Evolutionary conservation across 2,329 filamentous ascomycete species (phyloP).

Genomic region (Alternaria metachromatica): DNA sequence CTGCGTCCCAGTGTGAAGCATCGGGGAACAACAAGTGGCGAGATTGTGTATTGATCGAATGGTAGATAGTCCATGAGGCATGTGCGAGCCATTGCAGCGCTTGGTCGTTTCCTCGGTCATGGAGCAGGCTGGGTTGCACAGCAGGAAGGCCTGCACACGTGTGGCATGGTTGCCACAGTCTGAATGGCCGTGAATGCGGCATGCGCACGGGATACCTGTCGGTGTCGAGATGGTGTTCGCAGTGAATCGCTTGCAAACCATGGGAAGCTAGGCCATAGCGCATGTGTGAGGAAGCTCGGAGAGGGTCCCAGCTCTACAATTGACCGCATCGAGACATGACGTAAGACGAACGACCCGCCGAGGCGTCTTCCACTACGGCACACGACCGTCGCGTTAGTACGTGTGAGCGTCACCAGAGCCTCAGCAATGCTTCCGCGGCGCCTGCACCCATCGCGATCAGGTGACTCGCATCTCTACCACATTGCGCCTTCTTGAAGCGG

Average conservation of each 20-base stretch:
- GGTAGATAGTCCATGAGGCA: background rate
- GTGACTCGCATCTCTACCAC: constrained; percentile 1
- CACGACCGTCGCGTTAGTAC: constrained; percentile 8
- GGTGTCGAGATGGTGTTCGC: background rate
- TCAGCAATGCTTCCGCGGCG: constrained; percentile 18
- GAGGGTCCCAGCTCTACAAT: constrained; percentile 13
- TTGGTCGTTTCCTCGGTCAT: background rate
- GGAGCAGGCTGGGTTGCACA: background rate
- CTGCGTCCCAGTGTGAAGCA: background rate
- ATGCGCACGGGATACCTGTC: background rate
- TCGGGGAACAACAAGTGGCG: background rate
- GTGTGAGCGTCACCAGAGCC: constrained; percentile 15
- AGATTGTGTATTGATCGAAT: background rate
- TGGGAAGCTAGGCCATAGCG: background rate
- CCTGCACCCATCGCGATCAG: constrained; percentile 1
- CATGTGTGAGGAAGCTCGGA: background rate
- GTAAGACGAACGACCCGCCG: constrained; percentile 17
- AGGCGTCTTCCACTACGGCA: constrained; percentile 11
- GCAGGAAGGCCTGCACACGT: background rate
- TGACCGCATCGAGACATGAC: constrained; percentile 20
- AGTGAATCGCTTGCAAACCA: background rate
- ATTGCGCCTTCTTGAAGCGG: constrained; percentile 4
- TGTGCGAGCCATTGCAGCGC: background rate
- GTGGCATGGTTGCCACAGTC: background rate
- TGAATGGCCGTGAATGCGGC: background rate